Evolutionary conservation across 441 rosid species (phyloP), one percentile per base, ranked within the genome.

Genomic region (Croton setiger): DNA sequence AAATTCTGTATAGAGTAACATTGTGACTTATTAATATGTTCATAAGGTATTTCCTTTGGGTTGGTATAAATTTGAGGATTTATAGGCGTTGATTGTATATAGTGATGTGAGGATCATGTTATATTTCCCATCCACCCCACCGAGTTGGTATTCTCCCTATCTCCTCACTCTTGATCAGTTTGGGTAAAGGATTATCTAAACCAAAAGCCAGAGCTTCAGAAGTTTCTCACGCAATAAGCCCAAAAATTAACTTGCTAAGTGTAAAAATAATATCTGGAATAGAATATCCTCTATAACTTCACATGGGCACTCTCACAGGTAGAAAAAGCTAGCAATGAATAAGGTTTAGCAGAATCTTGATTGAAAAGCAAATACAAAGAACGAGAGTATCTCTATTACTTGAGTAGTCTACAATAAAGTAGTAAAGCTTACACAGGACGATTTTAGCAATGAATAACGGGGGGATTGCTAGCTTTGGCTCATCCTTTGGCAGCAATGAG

Each of bases 401-500:
- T 18, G 9, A 44, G 72, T 52, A 37, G 71, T 41, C 39, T 35
- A 45, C 41, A 69, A 64, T 61, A 70, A 74, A 69, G 75, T 37
- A 52, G 60, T 58, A 73, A 61, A 78, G 74, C 99, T 85, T 89
- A 94, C 99, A 93, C 81, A 63, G 98, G 90, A 75, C 98, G 92
- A 74, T 96, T 96, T 76, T 96, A 63, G 99, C 98, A 61, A 96
- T 80, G 79, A 96, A 96, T 69, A 96, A 75, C 78, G 94, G 93
- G 27, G 98, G 98, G 68, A 90, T 78, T 39, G 98, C 99, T 81
- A 93, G 76, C 83, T 89, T 96, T 45, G 96, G 96, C 74, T 96
- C 98, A 82, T 93, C 99, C 85, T 86, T 92, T 9, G 99, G 86
- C 70, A 93, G 92, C 82, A 96, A 83, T 1, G 99, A 90, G 77